Base-by-base conservation (phyloP, 768 basidiomycete genomes). In the Favolaschia claudopus region DNA sequence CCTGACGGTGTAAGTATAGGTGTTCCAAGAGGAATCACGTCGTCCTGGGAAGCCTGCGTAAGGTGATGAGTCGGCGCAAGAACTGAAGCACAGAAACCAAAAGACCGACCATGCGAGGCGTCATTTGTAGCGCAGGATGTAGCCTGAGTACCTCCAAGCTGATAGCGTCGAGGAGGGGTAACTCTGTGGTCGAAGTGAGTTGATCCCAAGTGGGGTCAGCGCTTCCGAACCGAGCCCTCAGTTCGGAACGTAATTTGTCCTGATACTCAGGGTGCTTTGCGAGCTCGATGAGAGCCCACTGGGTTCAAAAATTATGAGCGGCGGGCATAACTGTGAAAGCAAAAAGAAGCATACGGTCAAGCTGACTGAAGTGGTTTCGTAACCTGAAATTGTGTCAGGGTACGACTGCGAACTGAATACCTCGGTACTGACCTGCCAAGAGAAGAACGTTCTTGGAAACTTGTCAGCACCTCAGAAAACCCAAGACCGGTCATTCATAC, bases 281-380 rank as follows among this genome's bases (percentile, higher is more conserved):
- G 1, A 88, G 79, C 64, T 87, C 86, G 29, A 87, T 82, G 0
- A 88, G 72, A 3, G 85, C 82, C 85, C 86, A 88, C 39, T 27
- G 14, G 13, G 40, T n/a, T 25, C 17, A 32, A 17, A 19, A 36
- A 36, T n/a, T 8, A 14, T 37, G 9, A 42, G 24, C 33, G 19
- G n/a, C 19, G 39, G 33, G 14, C 17, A 34, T 7, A 22, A 33
- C 39, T n/a, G n/a, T n/a, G n/a, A n/a, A 44, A 20, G 1, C 28
- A 25, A 24, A 15, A 15, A 33, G 38, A 17, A 12, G 58, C 69
- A 42, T 58, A 77, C 77, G 3, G 77, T 79, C 1, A 80, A 60
- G 56, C 74, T 77, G 46, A 78, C 77, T 1, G 80, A 80, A 3
- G 84, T 85, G 4, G 84, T 85, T 69, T 85, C 84, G 48, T 85